Conservation (phyloP, 371 early-diverging fungal genomes). For the Haplosporangium sp. region DNA sequence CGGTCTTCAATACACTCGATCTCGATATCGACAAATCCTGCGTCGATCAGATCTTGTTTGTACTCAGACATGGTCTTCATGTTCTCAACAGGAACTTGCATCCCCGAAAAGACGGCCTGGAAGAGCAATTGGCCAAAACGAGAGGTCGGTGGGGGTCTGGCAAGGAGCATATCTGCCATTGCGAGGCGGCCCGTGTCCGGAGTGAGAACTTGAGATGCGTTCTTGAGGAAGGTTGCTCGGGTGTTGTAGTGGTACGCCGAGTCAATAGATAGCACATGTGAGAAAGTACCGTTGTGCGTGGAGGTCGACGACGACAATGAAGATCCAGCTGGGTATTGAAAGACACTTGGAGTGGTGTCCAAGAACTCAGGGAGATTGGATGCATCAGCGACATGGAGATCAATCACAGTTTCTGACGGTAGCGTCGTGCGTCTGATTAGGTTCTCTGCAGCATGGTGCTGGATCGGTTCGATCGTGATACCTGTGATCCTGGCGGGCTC, state of each 20-base stretch:
- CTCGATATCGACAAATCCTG: conserved; percentile 49
- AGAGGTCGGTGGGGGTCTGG: conserved; percentile 40
- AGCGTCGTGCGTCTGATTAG: conserved; percentile 22
- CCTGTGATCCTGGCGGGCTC: conserved; percentile 44
- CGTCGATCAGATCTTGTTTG: conserved; percentile 32
- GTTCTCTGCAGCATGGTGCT: conserved; percentile 51
- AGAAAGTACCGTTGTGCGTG: conserved; percentile 24
- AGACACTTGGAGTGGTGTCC: conserved; percentile 19
- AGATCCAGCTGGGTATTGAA: background rate
- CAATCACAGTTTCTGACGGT: conserved; percentile 28
- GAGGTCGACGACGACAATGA: too few relatives aligned
- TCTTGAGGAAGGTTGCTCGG: conserved; percentile 60
- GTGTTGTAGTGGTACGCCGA: conserved; percentile 70
- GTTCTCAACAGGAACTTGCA: conserved; percentile 36
- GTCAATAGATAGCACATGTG: conserved; percentile 64
- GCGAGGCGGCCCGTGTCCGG: conserved; percentile 43
- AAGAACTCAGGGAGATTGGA: conserved; percentile 41
- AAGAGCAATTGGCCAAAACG: conserved; percentile 21
- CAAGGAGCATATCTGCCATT: conserved; percentile 48
- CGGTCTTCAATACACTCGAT: conserved; percentile 47
- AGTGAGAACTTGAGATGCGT: conserved; percentile 41
- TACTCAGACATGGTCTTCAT: conserved; percentile 47
- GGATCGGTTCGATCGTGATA: conserved; percentile 52
- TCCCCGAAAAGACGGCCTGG: conserved; percentile 26
- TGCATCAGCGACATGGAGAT: conserved; percentile 47